Evolutionary conservation across 805 yeast genomes (phyloP).

Genomic region (Zygoascus tannicola): DNA sequence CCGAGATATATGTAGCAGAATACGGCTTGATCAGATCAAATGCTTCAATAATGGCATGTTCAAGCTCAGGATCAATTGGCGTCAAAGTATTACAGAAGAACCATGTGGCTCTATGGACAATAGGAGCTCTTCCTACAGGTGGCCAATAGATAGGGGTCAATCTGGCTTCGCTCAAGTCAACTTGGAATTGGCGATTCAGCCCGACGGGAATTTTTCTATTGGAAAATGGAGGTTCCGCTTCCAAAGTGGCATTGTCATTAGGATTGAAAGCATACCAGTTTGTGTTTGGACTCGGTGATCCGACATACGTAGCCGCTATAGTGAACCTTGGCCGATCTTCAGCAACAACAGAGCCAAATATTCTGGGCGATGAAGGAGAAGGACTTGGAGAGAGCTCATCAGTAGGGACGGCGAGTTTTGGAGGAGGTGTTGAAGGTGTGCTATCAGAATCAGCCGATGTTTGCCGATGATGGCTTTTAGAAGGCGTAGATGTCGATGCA

Average conservation of each 20-base stretch:
- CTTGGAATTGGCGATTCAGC: constrained; percentile 23
- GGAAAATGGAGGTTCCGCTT: constrained; percentile 8
- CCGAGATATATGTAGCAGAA: constrained; percentile 19
- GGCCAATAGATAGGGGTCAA: constrained; percentile 34
- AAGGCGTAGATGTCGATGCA: not conserved
- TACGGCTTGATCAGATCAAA: constrained; percentile 20
- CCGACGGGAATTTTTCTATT: constrained; percentile 24
- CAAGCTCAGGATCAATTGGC: constrained; percentile 29
- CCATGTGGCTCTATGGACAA: constrained; percentile 30
- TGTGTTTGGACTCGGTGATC: constrained; percentile 21
- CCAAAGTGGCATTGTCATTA: constrained; percentile 25
- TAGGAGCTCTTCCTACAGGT: constrained; percentile 23
- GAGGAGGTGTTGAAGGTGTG: not conserved
- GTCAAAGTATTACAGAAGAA: constrained; percentile 27
- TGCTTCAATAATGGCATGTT: constrained; percentile 17
- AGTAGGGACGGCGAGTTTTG: not conserved
- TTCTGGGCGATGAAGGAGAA: not conserved
- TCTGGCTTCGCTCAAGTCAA: constrained; percentile 13
- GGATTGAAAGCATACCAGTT: constrained; percentile 34
- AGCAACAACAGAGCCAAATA: constrained; percentile 1
- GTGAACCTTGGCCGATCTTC: constrained; percentile 19
- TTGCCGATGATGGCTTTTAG: not conserved
- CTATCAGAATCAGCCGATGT: not conserved
- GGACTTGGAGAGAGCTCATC: not conserved
- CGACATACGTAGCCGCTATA: constrained; percentile 17